These are phyloP conservation scores for Apiospora arundinis DNA, from an alignment of 2,329 filamentous ascomycete species.

Conservation along the genomic window DNA sequence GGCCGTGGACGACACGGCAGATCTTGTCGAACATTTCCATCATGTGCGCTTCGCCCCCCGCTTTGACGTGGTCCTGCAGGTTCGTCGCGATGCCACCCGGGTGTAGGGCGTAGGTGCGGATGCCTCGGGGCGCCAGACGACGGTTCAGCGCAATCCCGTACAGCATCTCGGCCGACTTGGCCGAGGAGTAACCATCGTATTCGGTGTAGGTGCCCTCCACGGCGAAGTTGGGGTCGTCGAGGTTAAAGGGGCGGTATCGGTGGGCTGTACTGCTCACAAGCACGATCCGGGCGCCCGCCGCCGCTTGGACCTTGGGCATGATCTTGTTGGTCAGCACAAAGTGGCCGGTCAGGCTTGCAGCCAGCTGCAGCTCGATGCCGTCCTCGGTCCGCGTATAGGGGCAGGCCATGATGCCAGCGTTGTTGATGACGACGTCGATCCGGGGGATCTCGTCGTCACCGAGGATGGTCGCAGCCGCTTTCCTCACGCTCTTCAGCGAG, in stretches of 20 bases:
- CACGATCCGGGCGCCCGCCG: conserved; percentile 31
- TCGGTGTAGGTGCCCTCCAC: conserved; percentile 39
- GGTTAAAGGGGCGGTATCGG: conserved; percentile 33
- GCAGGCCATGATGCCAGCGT: conserved; percentile 51
- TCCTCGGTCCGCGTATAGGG: conserved; percentile 42
- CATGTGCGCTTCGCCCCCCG: conserved; percentile 24
- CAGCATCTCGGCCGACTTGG: conserved; percentile 53
- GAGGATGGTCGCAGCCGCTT: conserved; percentile 38
- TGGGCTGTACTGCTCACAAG: conserved; percentile 34
- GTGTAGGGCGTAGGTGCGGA: conserved; percentile 46
- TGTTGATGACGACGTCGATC: conserved; percentile 38
- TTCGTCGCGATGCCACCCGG: conserved; percentile 43
- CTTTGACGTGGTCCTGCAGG: conserved; percentile 30
- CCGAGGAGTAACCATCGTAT: conserved; percentile 49
- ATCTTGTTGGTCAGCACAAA: conserved; percentile 40
- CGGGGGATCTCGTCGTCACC: conserved; percentile 38
- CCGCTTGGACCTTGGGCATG: conserved; percentile 35
- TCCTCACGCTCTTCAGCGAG: conserved; percentile 40
- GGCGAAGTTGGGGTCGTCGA: conserved; percentile 38
- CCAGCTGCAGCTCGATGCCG: conserved; percentile 42
- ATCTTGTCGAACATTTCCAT: conserved; percentile 32
- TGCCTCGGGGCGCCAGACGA: conserved; percentile 35
- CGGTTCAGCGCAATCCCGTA: conserved; percentile 46
- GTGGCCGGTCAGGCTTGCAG: conserved; percentile 44
- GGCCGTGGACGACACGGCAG: conserved; percentile 34